Percentiles rank a stretch among this genome's conserved stretches.
Conservation (phyloP, 305 asterid species). For the Galium porrigens region DNA sequence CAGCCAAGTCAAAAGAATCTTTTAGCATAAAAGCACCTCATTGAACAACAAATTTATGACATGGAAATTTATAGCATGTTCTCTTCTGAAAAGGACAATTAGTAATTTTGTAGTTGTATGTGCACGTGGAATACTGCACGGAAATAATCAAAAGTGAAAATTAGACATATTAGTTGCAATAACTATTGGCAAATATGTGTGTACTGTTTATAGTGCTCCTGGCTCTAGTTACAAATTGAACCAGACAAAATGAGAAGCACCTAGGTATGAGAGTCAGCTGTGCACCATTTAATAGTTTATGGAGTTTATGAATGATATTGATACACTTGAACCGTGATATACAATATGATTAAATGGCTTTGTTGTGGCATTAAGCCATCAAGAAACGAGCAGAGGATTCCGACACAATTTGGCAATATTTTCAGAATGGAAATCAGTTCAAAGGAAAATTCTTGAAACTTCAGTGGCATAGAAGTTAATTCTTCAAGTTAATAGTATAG, state of each 20-base stretch:
- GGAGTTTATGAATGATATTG: neutral
- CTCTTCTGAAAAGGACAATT: neutral
- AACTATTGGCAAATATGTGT: neutral
- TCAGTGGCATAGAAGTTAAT: neutral
- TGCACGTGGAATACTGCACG: neutral
- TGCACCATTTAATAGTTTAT: conserved; percentile 1
- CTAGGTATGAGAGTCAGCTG: neutral
- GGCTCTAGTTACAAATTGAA: neutral
- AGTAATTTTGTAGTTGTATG: neutral
- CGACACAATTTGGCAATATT: neutral
- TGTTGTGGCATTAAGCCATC: neutral
- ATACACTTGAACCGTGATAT: neutral
- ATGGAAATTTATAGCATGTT: neutral
- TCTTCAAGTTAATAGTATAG: neutral
- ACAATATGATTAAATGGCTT: neutral
- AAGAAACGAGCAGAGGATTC: neutral
- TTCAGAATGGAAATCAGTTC: neutral
- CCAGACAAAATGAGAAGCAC: neutral
- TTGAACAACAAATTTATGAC: neutral
- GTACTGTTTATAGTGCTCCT: neutral
- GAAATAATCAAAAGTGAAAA: neutral
- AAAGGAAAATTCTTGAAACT: neutral
- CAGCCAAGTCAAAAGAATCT: neutral
- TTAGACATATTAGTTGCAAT: neutral
- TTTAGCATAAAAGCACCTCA: neutral